Base-by-base conservation (phyloP, 495 filamentous ascomycete genomes). In the Penicillium lividum region DNA sequence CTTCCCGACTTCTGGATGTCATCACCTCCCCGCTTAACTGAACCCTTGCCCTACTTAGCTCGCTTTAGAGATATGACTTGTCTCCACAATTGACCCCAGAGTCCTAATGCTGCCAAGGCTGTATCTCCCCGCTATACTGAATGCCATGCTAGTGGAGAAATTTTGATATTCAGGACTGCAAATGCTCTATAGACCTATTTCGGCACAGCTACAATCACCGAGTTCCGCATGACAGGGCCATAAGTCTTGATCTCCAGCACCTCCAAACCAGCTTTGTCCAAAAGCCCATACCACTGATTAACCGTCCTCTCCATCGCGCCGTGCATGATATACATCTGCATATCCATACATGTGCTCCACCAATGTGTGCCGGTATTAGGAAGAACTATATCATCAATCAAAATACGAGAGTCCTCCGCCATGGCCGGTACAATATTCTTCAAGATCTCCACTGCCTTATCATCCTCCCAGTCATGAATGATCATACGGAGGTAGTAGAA, bases 401-500 rank as follows among this genome's bases (percentile, higher is more conserved):
- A 42, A 43, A 56, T 50, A 3, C 29, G 13, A 11, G 43, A 50
- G 4, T 50, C 46, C 13, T n/a, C 9, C 3, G 28, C 29, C 25
- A 49, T 28, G 25, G 45, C 46, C 15, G 45, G 25, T 3, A 43
- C 16, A 3, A 50, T 13, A 29, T 29, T 50, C 7, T 33, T 29
- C 13, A 50, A n/a, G n/a, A 50, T 56, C 13, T n/a, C 3, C 22
- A 42, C 10, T 7, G 33, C 25, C 25, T 42, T 40, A 5, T 50
- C 54, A 22, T 50, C 45, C 15, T 36, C 15, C 18, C 33, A 40
- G 22, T 49, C 53, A 40, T 56, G 53, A n/a, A 56, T 48, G 13
- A 49, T 36, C 7, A n/a, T 56, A 7, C 53, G 53, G 4, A 49
- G 16, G 34, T 56, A 56, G 33, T 49, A 56, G 16, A 27, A 34